These are phyloP conservation scores for Eucommia ulmoides DNA, from an alignment of 257 asterid species.

Conservation along the genomic window DNA sequence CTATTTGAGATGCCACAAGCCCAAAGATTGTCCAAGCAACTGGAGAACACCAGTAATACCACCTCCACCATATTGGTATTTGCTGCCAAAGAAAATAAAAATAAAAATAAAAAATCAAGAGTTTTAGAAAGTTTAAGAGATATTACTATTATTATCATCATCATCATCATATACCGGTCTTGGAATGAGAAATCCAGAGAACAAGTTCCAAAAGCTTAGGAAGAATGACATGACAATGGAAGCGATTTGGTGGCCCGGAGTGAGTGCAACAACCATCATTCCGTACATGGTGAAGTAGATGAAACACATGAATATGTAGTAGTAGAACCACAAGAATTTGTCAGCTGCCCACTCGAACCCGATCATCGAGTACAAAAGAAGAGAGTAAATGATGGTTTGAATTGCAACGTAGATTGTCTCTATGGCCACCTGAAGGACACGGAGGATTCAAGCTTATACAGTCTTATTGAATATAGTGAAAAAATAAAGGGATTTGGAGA, in stretches of 20 bases:
- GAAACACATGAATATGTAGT: constrained; percentile 31
- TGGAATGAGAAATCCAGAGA: constrained; percentile 39
- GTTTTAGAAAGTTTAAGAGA: too few relatives aligned
- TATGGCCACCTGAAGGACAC: constrained; percentile 36
- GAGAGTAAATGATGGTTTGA: constrained; percentile 25
- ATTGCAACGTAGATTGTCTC: constrained; percentile 31
- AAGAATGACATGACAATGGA: too few relatives aligned
- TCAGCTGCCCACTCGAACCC: constrained; percentile 31
- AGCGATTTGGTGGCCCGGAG: constrained; percentile 31
- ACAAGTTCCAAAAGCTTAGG: too few relatives aligned
- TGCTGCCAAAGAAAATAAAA: too few relatives aligned
- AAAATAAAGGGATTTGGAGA: too few relatives aligned
- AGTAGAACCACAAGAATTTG: constrained; percentile 39
- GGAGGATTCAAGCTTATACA: too few relatives aligned
- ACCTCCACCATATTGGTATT: constrained; percentile 54
- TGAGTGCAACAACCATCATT: constrained; percentile 51
- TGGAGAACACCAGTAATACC: constrained; percentile 49
- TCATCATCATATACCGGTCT: constrained; percentile 16
- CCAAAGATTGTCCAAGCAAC: constrained; percentile 43
- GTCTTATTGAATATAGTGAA: too few relatives aligned
- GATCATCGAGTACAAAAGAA: constrained; percentile 41
- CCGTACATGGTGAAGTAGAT: constrained; percentile 36
- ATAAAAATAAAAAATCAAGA: too few relatives aligned
- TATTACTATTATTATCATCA: too few relatives aligned
- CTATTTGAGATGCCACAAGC: constrained; percentile 27